Conservation (phyloP, 2,329 filamentous ascomycete species). For the Thyridium curvatum region DNA sequence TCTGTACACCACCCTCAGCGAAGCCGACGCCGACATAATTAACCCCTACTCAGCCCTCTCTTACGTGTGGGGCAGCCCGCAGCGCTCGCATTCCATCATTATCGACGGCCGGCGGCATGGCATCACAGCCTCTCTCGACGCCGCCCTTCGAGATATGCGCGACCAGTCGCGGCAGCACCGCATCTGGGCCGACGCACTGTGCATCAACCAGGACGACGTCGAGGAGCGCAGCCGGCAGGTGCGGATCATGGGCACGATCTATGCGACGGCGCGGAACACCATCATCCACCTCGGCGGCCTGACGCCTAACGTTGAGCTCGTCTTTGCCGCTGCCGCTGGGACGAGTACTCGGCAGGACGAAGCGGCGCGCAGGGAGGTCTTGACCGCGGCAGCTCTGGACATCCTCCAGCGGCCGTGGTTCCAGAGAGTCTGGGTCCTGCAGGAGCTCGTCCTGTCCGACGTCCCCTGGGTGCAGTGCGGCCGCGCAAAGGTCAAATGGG, state of each 20-base stretch:
- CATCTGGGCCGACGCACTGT: slow-evolving; percentile 11
- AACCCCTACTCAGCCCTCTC: slow-evolving; percentile 2
- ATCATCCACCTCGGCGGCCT: slow-evolving; percentile 3
- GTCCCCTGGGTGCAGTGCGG: no score
- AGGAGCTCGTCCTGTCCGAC: no score
- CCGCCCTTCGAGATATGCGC: neutral
- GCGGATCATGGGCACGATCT: slow-evolving; percentile 26
- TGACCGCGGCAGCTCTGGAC: no score
- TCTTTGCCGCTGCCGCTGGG: no score
- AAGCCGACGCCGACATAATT: slow-evolving; percentile 2
- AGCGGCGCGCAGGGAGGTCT: no score
- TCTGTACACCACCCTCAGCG: slow-evolving; percentile 2
- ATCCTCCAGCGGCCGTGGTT: neutral
- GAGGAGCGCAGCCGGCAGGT: slow-evolving; percentile 8
- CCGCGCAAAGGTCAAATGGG: no score
- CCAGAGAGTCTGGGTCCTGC: neutral
- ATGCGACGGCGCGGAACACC: neutral
- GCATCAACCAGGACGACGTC: slow-evolving; percentile 10
- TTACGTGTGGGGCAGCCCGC: slow-evolving; percentile 2
- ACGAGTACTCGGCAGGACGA: neutral
- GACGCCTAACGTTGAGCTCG: no score
- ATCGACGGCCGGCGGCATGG: neutral
- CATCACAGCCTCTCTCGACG: neutral
- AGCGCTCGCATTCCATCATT: neutral
- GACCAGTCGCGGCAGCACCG: neutral